A percentile compares a stretch with the other conserved stretches of the same genome.
phyloP scores from a whole-genome alignment of 768 basidiomycete genomes.

The Collybiopsis luxurians region DNA sequence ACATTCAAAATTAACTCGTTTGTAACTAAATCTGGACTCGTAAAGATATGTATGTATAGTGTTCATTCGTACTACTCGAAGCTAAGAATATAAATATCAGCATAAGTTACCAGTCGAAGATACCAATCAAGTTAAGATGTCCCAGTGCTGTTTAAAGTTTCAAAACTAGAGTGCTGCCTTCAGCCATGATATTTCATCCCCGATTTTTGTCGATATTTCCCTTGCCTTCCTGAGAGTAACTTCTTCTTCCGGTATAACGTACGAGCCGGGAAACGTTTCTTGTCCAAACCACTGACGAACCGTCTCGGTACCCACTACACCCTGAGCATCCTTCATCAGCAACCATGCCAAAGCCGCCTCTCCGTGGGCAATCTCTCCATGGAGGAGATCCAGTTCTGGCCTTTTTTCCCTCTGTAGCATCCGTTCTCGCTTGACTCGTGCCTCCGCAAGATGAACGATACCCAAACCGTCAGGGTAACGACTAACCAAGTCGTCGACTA shows the following conservation, averaged over 20 bases:
- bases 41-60: too few species aligned
- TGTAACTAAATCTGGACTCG: too few species aligned
- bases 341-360: conserved; percentile 38
- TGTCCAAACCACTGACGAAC: neutral
- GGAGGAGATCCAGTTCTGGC: conserved; percentile 26
- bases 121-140: too few species aligned
- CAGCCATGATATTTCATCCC: neutral
- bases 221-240: neutral
- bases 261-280: conserved; percentile 1
- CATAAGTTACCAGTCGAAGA: too few species aligned
- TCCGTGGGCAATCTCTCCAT: conserved; percentile 37
- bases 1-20: too few species aligned
- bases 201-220: neutral
- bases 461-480: conserved; percentile 25
- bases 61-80: too few species aligned
- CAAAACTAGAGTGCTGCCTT: too few species aligned
- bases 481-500: conserved; percentile 30
- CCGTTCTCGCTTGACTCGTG: conserved; percentile 35
- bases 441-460: conserved; percentile 33
- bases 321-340: conserved; percentile 21
- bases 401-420: conserved; percentile 18
- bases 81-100: too few species aligned
- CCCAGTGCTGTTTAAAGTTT: too few species aligned
- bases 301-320: neutral
- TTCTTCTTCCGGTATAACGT: neutral